Percentiles rank a stretch among this genome's conserved stretches.
Evolutionary conservation across 768 basidiomycete species (phyloP).

Genomic region (Naganishia friedmannii): DNA sequence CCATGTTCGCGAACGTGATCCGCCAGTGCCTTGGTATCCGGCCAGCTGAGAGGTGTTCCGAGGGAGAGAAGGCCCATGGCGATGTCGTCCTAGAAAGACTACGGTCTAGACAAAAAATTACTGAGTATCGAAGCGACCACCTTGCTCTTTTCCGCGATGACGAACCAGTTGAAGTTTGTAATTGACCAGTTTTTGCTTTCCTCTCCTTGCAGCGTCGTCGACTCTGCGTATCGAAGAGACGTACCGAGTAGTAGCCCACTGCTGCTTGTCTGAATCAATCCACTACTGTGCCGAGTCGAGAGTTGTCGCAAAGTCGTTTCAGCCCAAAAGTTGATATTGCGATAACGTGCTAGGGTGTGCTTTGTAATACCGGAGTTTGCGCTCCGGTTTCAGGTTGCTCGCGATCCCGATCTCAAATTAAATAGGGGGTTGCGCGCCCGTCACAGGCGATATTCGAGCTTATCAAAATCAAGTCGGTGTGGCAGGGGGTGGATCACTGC

Average conservation of each 20-base stretch:
- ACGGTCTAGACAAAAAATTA: background rate
- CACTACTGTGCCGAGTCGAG: background rate
- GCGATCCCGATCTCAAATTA: background rate
- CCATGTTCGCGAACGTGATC: constrained; percentile 89
- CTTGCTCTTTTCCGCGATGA: background rate
- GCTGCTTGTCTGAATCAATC: background rate
- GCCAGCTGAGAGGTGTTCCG: constrained; percentile 89
- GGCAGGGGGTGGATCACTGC: background rate
- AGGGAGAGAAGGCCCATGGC: constrained; percentile 87
- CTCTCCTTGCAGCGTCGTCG: background rate
- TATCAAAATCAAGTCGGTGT: background rate
- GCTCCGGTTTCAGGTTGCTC: constrained; percentile 15
- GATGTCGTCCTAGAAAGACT: background rate
- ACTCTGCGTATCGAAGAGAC: background rate
- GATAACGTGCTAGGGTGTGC: background rate
- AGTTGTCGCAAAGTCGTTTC: background rate
- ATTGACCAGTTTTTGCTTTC: background rate
- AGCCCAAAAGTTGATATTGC: background rate
- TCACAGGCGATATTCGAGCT: background rate
- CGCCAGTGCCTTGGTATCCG: constrained; percentile 78
- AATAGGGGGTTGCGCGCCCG: background rate
- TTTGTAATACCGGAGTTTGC: constrained; percentile 8
- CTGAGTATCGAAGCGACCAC: too few species aligned
- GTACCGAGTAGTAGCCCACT: background rate
- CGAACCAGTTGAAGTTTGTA: background rate